Evolutionary conservation across 2,329 filamentous ascomycete genomes (phyloP), one percentile per base, ranked within the genome.

Genomic region (Cordyceps militaris): DNA sequence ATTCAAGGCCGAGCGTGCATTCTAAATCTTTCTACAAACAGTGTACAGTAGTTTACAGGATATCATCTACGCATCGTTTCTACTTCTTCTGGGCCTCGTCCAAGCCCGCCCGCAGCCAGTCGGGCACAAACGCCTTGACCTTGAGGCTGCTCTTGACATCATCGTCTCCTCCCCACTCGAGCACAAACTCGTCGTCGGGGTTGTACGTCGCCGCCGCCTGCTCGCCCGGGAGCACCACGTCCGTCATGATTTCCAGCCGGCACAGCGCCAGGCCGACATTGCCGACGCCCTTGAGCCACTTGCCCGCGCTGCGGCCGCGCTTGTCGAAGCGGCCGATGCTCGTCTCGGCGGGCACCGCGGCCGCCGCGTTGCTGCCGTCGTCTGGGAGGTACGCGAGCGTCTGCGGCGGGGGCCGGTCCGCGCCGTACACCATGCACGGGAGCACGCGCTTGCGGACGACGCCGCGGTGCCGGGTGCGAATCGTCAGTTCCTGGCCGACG

Each of bases 401-500:
- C 43, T 70, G 64, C 67, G 72, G 70, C 21, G 70, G 65, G 3
- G 67, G 66, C 26, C 73, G 71, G 36, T 74, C 73, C 6, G 69
- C 70, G 7, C 74, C 75, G 70, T 93, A 94, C 16, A 97, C 67
- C 62, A 87, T 74, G 34, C 93, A 85, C 0, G 94, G 94, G 54
- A 99, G 71, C 51, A 97, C 84, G 51, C 94, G 82, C 78, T 97
- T 96, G 61, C 94, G 81, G 42, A 99, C 90, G 16, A 99, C 90
- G 23, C 94, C 94, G 13, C 88, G 92, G 73, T 99, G 94, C 70
- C 92, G 88, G 1, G 94, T 99, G 43, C 94, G 87, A 63, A 97
- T 96, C 1, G 94, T 97, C 62, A 99, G 80, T 72, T 99, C 94
- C 73, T 99, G 94, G 0, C 94, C 94, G 8, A 97, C 84, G 71